phyloP scores from a whole-genome alignment of 805 yeast species.

The Candida nanaspora region DNA sequence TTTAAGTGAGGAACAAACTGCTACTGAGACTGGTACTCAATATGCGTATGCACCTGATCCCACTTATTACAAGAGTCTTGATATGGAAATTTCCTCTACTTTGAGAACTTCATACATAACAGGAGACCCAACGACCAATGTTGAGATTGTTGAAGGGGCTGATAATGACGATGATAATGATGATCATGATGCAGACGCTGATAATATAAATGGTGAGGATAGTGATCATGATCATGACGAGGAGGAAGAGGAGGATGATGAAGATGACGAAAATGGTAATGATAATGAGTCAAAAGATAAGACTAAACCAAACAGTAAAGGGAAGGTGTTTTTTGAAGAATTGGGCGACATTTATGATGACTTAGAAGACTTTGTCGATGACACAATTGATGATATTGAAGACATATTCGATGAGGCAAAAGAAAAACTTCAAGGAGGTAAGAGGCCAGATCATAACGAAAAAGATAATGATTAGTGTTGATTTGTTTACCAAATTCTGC shows the following conservation, averaged over 20 bases:
- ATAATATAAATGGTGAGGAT: conserved; percentile 10
- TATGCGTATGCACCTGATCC: conserved; percentile 7
- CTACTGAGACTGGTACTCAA: background rate
- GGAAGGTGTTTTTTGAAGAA: conserved; percentile 6
- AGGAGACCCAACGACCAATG: background rate
- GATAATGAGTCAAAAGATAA: conserved; percentile 12
- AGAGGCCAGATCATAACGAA: too few relatives aligned
- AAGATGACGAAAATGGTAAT: conserved; percentile 10
- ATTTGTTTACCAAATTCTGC: too few relatives aligned
- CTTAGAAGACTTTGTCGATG: conserved; percentile 16
- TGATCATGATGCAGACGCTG: conserved; percentile 6
- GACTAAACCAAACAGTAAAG: conserved; percentile 7
- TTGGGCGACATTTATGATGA: conserved; percentile 15
- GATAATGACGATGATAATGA: conserved; percentile 4
- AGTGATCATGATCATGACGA: too few relatives aligned
- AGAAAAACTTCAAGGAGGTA: background rate
- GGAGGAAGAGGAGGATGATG: conserved; percentile 10
- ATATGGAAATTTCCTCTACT: background rate
- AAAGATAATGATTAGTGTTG: too few relatives aligned
- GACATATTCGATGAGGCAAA: conserved; percentile 10
- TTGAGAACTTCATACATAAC: background rate
- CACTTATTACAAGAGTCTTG: conserved; percentile 3
- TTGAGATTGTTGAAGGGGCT: conserved; percentile 6
- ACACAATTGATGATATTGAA: conserved; percentile 18
- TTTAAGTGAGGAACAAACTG: conserved; percentile 3